phyloP scores from a whole-genome alignment of 495 filamentous ascomycete genomes.

The Aspergillus steynii region DNA sequence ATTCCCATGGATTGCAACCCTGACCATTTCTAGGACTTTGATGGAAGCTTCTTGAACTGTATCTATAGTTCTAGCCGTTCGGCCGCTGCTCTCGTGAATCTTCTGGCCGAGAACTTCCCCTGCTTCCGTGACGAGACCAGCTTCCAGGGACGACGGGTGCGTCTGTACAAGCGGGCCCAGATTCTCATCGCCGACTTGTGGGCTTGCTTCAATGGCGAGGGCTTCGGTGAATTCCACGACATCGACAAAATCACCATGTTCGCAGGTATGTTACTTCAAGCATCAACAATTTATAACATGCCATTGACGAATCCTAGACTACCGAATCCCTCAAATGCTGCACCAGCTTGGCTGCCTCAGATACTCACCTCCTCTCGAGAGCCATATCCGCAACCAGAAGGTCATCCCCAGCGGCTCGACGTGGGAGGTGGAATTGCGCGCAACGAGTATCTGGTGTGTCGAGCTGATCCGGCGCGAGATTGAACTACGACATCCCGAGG shows the following conservation, averaged over 20 bases:
- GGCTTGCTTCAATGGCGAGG: slow-evolving; percentile 85
- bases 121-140: slow-evolving; percentile 81
- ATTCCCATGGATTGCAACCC: neutral
- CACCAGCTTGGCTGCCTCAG: slow-evolving; percentile 77
- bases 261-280: slow-evolving; percentile 52
- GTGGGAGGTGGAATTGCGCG: slow-evolving; percentile 89
- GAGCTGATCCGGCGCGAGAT: slow-evolving; percentile 90
- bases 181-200: slow-evolving; percentile 94
- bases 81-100: slow-evolving; percentile 79
- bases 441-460: slow-evolving; percentile 89
- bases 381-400: slow-evolving; percentile 61
- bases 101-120: slow-evolving; percentile 73
- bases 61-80: slow-evolving; percentile 75
- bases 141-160: slow-evolving; percentile 73
- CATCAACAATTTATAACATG: neutral
- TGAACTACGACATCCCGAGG: slow-evolving; percentile 64
- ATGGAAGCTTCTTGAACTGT: slow-evolving; percentile 71
- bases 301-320: slow-evolving; percentile 56
- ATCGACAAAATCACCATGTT: slow-evolving; percentile 98
- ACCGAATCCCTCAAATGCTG: slow-evolving; percentile 93
- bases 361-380: slow-evolving; percentile 78
- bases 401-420: slow-evolving; percentile 67
- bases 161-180: slow-evolving; percentile 90
- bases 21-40: slow-evolving; percentile 63
- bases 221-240: slow-evolving; percentile 82